Evolutionary conservation across 768 basidiomycete genomes (phyloP).

Genomic region (Podaxis sp.): DNA sequence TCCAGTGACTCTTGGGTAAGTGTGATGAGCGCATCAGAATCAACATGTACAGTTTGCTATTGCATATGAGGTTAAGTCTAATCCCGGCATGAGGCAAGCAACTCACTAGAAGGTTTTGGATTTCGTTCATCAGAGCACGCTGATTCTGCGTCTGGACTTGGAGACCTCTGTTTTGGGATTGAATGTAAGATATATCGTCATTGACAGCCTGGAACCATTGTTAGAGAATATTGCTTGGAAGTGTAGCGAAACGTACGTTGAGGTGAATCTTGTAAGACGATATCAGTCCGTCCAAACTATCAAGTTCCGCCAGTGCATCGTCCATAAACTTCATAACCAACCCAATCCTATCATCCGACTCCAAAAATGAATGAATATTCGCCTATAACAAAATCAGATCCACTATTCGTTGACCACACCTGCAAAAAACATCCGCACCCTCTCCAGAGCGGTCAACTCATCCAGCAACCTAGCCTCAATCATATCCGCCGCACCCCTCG

Average conservation of each 20-base stretch:
- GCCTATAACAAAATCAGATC: conserved; percentile 52
- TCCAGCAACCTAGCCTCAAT: conserved; percentile 89
- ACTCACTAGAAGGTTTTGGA: conserved; percentile 83
- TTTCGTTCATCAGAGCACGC: conserved; percentile 75
- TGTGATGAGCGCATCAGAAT: conserved; percentile 66
- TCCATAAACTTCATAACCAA: conserved; percentile 88
- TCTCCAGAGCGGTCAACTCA: conserved; percentile 91
- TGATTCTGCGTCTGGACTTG: conserved; percentile 99
- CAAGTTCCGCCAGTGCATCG: conserved; percentile 84
- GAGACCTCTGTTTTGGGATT: conserved; percentile 93
- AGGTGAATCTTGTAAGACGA: conserved; percentile 96
- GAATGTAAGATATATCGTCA: conserved; percentile 95
- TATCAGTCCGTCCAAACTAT: conserved; percentile 85
- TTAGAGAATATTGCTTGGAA: not conserved
- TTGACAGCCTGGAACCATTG: conserved; percentile 70
- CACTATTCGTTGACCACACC: conserved; percentile 7
- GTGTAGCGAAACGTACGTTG: conserved; percentile 59
- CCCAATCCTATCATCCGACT: conserved; percentile 89
- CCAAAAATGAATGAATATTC: conserved; percentile 95
- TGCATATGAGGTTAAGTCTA: not conserved
- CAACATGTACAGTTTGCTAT: conserved; percentile 95
- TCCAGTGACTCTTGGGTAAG: conserved; percentile 91
- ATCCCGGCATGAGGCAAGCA: not conserved
- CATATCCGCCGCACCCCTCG: conserved; percentile 79
- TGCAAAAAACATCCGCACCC: conserved; percentile 47